Evolutionary conservation across 306 rosid species (phyloP), one percentile per base, ranked within the genome.

Genomic region (Sicyos edulis): DNA sequence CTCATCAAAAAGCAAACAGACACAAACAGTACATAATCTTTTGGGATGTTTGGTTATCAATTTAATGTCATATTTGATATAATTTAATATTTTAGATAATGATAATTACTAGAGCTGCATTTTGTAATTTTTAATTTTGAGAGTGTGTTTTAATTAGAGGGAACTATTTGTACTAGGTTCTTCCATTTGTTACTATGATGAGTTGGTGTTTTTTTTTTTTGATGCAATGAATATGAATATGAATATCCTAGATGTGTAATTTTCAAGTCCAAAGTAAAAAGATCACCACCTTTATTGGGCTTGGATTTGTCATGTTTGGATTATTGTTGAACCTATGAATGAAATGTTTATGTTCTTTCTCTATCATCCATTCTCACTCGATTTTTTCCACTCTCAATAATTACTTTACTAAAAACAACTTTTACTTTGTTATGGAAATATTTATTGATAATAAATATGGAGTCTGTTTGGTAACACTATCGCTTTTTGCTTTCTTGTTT

Each of bases 11-110:
- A 47, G 15, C 15, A 47, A 62, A 62, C 7, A 62, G 2, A 14
- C 6, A 20, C 67, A 61, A 32, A 61, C 10, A 16, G 67, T 61
- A 61, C 21, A 61, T 61, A 60, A 29, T 32, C 47, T 61, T 32
- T 61, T 61, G 47, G 67, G 47, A 61, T 60, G 45, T 60, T 60
- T 60, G 66, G 44, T 29, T 60, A 60, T 60, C 20, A 60, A 14
- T 12, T 59, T 59, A 34, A 26, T 59, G 7, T 56, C 7, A 57
- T 55, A 16, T 52, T 52, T 51, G 6, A 13, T 52, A 1, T 9
- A 12, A 29, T 60, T 20, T 8, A 61, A 61, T 60, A 13, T 59
- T 22, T 22, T 5, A 22, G 13, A 58, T 11, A 22, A 58, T 0
- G 29, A 22, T 0, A 0, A 58, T 58, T 8, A 58, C 26, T 7